Conservation (phyloP, 164 flowering plant genomes). For the Liquidambar formosana region DNA sequence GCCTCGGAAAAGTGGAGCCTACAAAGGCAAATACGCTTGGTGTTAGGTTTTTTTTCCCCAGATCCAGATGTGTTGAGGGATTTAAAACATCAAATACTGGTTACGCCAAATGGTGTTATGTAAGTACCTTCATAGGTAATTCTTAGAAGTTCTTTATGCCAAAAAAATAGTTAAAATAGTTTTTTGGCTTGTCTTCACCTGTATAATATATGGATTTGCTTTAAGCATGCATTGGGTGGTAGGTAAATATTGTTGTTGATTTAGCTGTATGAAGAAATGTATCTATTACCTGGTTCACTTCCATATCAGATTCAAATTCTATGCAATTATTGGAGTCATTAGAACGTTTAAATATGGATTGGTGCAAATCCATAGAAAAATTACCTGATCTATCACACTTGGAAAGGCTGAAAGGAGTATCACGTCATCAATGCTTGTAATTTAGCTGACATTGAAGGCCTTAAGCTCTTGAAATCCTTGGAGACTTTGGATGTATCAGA, state of each 20-base stretch:
- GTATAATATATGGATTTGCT: neutral
- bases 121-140: slow-evolving; percentile 77
- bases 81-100: slow-evolving; percentile 52
- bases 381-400: too few relatives aligned
- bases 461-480: too few relatives aligned
- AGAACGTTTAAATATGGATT: too few relatives aligned
- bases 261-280: neutral
- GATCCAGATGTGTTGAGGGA: slow-evolving; percentile 45
- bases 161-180: neutral
- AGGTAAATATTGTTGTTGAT: neutral
- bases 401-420: too few relatives aligned
- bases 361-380: too few relatives aligned
- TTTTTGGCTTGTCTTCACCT: neutral
- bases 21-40: slow-evolving; percentile 71
- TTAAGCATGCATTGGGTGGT: neutral
- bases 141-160: neutral
- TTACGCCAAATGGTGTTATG: slow-evolving; percentile 94
- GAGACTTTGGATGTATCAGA: too few relatives aligned
- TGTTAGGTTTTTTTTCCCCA: slow-evolving; percentile 70
- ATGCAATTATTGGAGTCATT: neutral
- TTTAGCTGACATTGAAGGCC: too few relatives aligned
- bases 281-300: neutral
- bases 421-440: too few relatives aligned
- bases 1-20: slow-evolving; percentile 83
- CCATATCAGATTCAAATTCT: too few relatives aligned